Evolutionary conservation across 805 yeast genomes (phyloP).

Genomic region (Kluyveromyces starmeri): DNA sequence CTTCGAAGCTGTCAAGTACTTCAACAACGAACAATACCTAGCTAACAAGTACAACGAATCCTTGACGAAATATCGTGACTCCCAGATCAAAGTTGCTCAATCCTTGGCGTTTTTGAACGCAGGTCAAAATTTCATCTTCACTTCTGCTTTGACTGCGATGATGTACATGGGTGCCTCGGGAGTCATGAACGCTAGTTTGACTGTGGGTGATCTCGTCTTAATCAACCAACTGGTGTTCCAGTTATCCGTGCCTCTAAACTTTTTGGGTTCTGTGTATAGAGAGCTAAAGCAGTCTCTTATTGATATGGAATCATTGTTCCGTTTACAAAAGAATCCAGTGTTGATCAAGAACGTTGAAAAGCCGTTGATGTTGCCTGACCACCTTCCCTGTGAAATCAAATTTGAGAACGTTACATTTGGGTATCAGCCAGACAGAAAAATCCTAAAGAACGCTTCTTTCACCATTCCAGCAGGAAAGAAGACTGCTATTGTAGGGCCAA

Average conservation of each 20-base stretch:
- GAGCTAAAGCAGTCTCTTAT: conserved; percentile 86
- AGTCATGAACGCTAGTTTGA: conserved; percentile 68
- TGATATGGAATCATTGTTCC: conserved; percentile 93
- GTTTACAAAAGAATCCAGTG: conserved; percentile 68
- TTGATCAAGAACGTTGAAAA: conserved; percentile 58
- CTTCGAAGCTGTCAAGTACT: conserved; percentile 89
- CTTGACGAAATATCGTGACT: conserved; percentile 58
- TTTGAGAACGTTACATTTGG: conserved; percentile 93
- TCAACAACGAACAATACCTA: conserved; percentile 81
- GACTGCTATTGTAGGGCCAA: conserved; percentile 93
- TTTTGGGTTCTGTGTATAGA: conserved; percentile 90
- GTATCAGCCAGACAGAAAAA: conserved; percentile 82
- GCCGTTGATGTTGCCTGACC: conserved; percentile 39
- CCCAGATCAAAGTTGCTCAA: conserved; percentile 71
- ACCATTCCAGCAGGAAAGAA: conserved; percentile 84
- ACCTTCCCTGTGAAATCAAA: conserved; percentile 60
- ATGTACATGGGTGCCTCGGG: conserved; percentile 98
- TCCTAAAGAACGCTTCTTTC: conserved; percentile 70
- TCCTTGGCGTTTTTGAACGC: conserved; percentile 70
- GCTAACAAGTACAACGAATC: conserved; percentile 72
- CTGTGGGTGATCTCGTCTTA: conserved; percentile 91
- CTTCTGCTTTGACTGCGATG: conserved; percentile 88
- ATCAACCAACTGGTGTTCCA: conserved; percentile 96
- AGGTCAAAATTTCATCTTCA: conserved; percentile 74
- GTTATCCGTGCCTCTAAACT: conserved; percentile 87